phyloP scores from a whole-genome alignment of 768 basidiomycete genomes.

The Suillus sp. region DNA sequence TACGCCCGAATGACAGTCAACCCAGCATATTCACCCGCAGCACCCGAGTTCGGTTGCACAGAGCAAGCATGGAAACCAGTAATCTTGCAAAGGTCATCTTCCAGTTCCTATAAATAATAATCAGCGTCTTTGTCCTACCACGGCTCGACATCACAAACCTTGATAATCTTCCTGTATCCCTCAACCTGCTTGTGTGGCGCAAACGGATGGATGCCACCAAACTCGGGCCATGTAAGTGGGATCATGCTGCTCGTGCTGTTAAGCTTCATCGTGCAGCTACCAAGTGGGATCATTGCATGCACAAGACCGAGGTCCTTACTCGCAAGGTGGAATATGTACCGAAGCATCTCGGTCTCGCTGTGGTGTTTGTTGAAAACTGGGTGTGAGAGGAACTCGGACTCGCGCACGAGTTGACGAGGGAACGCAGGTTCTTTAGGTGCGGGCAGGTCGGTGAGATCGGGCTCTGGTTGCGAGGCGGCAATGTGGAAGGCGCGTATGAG shows the following conservation, averaged over 20 bases:
- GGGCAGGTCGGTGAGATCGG: constrained; percentile 50
- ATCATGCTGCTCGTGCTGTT: constrained; percentile 99
- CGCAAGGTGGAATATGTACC: constrained; percentile 92
- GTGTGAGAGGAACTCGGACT: constrained; percentile 76
- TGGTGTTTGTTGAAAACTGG: constrained; percentile 96
- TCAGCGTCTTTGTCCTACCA: constrained; percentile 15
- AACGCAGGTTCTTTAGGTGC: constrained; percentile 46
- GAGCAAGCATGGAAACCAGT: constrained; percentile 97
- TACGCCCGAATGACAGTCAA: constrained; percentile 92
- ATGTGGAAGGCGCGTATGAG: constrained; percentile 82
- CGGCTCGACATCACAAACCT: constrained; percentile 41
- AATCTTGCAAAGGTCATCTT: constrained; percentile 86
- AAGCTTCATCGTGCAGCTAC: constrained; percentile 97
- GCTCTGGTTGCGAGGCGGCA: constrained; percentile 52
- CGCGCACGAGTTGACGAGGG: constrained; percentile 57
- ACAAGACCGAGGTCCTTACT: constrained; percentile 93
- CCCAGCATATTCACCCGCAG: constrained; percentile 97
- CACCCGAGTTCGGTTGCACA: constrained; percentile 98
- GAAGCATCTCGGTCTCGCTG: constrained; percentile 98
- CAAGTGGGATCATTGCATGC: constrained; percentile 95
- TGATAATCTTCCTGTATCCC: constrained; percentile 83
- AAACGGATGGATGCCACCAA: constrained; percentile 89
- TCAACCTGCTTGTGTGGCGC: constrained; percentile 85
- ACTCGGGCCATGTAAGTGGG: constrained; percentile 93
- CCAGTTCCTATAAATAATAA: constrained; percentile 69